Evolutionary conservation across 768 basidiomycete genomes (phyloP).

Genomic region (Mrakia gelida): DNA sequence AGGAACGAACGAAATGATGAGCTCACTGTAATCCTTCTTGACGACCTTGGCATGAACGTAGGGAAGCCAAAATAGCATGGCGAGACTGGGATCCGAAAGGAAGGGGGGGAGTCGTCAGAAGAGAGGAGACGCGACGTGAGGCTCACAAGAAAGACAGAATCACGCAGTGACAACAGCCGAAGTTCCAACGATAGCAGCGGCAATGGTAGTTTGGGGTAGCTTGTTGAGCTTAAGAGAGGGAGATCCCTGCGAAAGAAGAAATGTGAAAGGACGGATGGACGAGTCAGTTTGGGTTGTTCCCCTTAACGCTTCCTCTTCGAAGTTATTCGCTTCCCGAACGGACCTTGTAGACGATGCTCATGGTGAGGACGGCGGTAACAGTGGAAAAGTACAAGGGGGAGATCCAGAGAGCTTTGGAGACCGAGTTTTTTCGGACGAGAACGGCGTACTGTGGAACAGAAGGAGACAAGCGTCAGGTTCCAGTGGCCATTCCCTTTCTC

Average conservation of each 20-base stretch:
- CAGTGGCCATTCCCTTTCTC: too few species aligned
- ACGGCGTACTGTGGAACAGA: slow-evolving; percentile 44
- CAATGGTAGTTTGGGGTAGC: slow-evolving; percentile 39
- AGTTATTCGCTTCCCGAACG: too few species aligned
- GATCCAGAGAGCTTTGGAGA: slow-evolving; percentile 41
- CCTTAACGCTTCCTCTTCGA: too few species aligned
- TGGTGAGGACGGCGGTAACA: slow-evolving; percentile 44
- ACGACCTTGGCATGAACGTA: slow-evolving; percentile 47
- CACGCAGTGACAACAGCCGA: slow-evolving; percentile 39
- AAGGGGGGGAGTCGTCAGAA: too few species aligned
- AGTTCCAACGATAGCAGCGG: slow-evolving; percentile 46
- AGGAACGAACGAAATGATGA: neutral
- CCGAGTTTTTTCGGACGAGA: slow-evolving; percentile 43
- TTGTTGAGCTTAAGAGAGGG: slow-evolving; percentile 46
- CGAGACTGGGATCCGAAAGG: too few species aligned
- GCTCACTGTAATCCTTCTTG: slow-evolving; percentile 47
- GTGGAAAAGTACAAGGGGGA: slow-evolving; percentile 41
- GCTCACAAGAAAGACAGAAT: too few species aligned
- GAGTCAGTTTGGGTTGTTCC: too few species aligned
- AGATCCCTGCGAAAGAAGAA: slow-evolving; percentile 36
- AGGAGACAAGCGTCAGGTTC: slow-evolving; percentile 38
- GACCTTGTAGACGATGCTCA: slow-evolving; percentile 46
- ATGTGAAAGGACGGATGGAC: too few species aligned
- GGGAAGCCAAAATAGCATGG: slow-evolving; percentile 48
- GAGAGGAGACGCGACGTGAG: too few species aligned